Evolutionary conservation across 2,329 filamentous ascomycete species (phyloP), one percentile per base, ranked within the genome.

Genomic region (Metarhizium robertsii): DNA sequence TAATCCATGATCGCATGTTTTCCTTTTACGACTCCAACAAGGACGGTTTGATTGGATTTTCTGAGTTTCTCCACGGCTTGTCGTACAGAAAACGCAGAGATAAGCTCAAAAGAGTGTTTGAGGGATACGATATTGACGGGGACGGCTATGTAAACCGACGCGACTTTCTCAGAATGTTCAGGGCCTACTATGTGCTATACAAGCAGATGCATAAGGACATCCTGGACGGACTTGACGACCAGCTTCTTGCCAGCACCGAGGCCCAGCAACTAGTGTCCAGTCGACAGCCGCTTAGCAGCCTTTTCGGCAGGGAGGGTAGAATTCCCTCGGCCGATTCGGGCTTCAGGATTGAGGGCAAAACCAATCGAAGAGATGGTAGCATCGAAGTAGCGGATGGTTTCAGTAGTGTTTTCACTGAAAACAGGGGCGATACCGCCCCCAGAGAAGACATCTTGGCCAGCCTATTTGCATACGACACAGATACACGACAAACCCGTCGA

Each of bases 1-100:
- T 96, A 14, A 89, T 99, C 57, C 94, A 95, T 66, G 92, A 99
- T 68, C 87, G 94, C 61, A 94, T 96, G 81, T 99, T 97, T 71
- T 84, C 88, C 52, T 96, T 96, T 69, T 99, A 96, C 69, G 94
- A 99, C 70, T 88, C 86, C 36, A 92, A 97, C 68, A 80, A 84
- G 46, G 90, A 99, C 66, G 88, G 88, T 25, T 75, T 95, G 7
- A 96, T 99, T 63, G 88, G 89, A 7, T 97, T 99, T 62, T 81
- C 90, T 51, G 94, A 99, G 67, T 99, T 96, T 65, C 74, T 97
- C 29, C 84, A 87, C 56, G 94, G 90, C 1, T 76, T 96, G 50
- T 86, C 90, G 4, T 86, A 84, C 62, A 74, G 83, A 32, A 85
- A 83, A 62, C 75, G 80, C 56, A 83, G 87, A 62, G 84, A 89